Evolutionary conservation across 2,329 filamentous ascomycete species (phyloP), one percentile per base, ranked within the genome.

Genomic region (Epichloe gansuensis): DNA sequence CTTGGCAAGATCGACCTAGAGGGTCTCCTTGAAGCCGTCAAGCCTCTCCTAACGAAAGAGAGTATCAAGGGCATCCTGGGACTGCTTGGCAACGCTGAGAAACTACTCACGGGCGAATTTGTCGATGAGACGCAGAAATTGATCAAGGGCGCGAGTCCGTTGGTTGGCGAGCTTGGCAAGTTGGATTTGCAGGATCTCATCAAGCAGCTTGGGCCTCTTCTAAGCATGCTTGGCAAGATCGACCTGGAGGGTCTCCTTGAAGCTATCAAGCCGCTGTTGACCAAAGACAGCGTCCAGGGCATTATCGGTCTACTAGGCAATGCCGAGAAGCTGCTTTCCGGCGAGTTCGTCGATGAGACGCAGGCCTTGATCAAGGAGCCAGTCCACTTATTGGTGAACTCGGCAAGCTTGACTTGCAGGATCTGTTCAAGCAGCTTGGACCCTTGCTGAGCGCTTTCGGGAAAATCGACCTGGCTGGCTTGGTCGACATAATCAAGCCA

Each of bases 401-500:
- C 4, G 50, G 51, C 49, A 58, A 64, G 54, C 60, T 68, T 2
- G 63, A 67, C 45, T 53, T 68, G 15, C 55, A 53, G 8, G 59
- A 61, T 23, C 56, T 68, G 2, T 48, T 68, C 15, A 59, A 63
- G 38, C 59, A 64, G 34, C 28, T 66, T 0, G 58, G 57, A 0
- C 66, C 67, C 4, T 55, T 69, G 1, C 54, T 69, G 4, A 63
- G 63, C 17, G 58, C 62, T 11, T 56, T 68, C 1, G 52, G 57
- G 15, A 59, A 67, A 25, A 51, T 69, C 8, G 64, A 70, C 38
- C 58, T 70, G 31, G 60, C 64, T 45, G 60, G 65, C 12, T 50
- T 71, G 1, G 57, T 68, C 17, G 59, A 67, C 4, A 61, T 65
- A 2, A 51, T 71, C 5, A 54, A 57, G 9, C 69, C 69, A 5